phyloP scores from a whole-genome alignment of 441 rosid genomes.

The Gossypium gossypioides region DNA sequence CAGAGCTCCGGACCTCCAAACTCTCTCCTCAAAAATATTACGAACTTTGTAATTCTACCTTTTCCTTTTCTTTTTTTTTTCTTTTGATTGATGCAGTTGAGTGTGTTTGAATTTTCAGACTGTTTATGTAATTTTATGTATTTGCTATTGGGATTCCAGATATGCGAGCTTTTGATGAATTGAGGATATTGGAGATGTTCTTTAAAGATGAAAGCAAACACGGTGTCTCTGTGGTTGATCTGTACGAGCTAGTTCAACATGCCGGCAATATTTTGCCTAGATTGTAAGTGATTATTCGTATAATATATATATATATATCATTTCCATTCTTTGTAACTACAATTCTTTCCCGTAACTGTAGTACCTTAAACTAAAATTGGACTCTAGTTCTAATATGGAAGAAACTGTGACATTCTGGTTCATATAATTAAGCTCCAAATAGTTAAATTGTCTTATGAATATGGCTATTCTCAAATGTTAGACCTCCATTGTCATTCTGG shows the following conservation, averaged over 20 bases:
- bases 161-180: constrained; percentile 60
- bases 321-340: not conserved
- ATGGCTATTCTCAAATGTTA: not conserved
- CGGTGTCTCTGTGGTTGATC: constrained; percentile 49
- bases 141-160: constrained; percentile 20
- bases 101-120: not conserved
- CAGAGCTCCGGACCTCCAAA: constrained; percentile 65
- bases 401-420: not conserved
- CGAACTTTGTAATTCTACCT: constrained; percentile 41
- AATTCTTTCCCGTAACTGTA: not conserved
- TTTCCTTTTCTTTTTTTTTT: not conserved
- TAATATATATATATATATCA: no score
- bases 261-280: constrained; percentile 65
- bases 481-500: not conserved
- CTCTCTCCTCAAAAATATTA: constrained; percentile 64
- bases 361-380: not conserved
- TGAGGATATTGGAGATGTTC: constrained; percentile 57
- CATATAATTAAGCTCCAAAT: not conserved
- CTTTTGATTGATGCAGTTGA: not conserved
- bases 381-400: not conserved
- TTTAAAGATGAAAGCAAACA: constrained; percentile 54
- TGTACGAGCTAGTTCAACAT: constrained; percentile 67
- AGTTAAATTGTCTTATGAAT: not conserved
- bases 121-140: constrained; percentile 10
- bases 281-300: constrained; percentile 27